Base-by-base conservation (phyloP, 176 grass and related monocot genomes). In the Ensete ventricosum region DNA sequence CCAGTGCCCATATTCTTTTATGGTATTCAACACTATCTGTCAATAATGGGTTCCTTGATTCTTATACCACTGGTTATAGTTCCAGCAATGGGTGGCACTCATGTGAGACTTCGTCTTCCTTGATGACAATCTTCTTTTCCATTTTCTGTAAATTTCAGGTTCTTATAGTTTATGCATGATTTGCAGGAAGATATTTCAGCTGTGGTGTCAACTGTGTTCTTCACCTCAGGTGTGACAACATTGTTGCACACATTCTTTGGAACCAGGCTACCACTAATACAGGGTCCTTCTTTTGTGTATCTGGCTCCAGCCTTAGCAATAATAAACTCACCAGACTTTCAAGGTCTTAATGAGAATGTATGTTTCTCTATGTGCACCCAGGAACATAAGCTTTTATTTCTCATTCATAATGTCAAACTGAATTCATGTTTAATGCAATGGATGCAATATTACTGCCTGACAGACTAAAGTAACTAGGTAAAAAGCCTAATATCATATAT, bases 211-310 rank as follows among this genome's bases (percentile, higher is more conserved):
- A 99, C 95, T 4, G 90, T 99, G 62, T 62, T 99, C 54, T 83
- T 99, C 3, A 79, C 91, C 27, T 91, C 95, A 17, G 95, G 95
- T 29, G 22, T 91, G 29, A 91, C 82, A 22, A 91, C 95, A 64
- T 83, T 99, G 81, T 34, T 94, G 76, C 88, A 99, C 81, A 94
- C 87, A 54, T 87, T 85, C 52, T 85, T 89, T 69, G 95, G 95
- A 68, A 99, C 95, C 2, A 94, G 95, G 77, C 54, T 99, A 75
- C 91, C 90, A 0, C 86, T 99, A 23, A 83, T 99, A 65, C 95
- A 99, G 73, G 95, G 95, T 14, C 95, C 95, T 64, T 94, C 95
- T 26, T 99, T 94, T 80, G 90, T 99, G 21, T 99, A 99, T 81
- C 84, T 99, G 50, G 95, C 95, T 77, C 95, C 95, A 13, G 90